These are phyloP conservation scores for Chimonanthus salicifolius DNA, from an alignment of 164 flowering plant species.

Conservation along the genomic window DNA sequence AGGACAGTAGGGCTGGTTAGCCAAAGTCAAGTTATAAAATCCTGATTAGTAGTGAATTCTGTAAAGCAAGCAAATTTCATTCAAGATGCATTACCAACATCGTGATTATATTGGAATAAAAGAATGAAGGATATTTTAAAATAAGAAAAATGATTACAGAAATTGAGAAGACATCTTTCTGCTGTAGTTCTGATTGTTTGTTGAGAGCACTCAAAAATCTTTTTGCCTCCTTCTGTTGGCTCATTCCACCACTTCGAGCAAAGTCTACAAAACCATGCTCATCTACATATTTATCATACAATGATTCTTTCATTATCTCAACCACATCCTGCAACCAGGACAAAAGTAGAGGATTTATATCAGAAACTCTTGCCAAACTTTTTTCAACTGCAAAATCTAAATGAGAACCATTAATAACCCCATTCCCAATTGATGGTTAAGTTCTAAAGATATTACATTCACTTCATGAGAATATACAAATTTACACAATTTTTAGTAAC, in stretches of 20 bases:
- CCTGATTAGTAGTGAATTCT: not conserved
- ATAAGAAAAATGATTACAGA: conserved; percentile 46
- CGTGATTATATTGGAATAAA: not conserved
- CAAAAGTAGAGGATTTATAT: not conserved
- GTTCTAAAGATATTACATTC: no score
- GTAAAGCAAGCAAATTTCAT: not conserved
- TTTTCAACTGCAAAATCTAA: no score
- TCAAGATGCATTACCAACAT: not conserved
- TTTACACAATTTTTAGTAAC: no score
- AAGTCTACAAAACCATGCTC: conserved; percentile 94
- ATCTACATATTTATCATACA: conserved; percentile 90
- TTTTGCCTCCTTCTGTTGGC: conserved; percentile 94
- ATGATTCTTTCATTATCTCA: conserved; percentile 95
- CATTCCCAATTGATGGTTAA: no score
- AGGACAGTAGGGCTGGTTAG: no score
- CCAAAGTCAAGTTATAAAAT: no score
- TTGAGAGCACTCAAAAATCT: conserved; percentile 81
- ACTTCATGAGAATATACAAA: no score
- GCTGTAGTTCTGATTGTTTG: conserved; percentile 80
- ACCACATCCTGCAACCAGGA: conserved; percentile 75
- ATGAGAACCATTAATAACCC: no score
- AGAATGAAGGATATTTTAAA: not conserved
- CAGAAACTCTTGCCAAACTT: not conserved
- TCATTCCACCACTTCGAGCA: conserved; percentile 99
- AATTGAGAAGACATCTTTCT: conserved; percentile 86